These are phyloP conservation scores for Lathyrus oleraceus DNA, from an alignment of 306 rosid species.

Conservation along the genomic window DNA sequence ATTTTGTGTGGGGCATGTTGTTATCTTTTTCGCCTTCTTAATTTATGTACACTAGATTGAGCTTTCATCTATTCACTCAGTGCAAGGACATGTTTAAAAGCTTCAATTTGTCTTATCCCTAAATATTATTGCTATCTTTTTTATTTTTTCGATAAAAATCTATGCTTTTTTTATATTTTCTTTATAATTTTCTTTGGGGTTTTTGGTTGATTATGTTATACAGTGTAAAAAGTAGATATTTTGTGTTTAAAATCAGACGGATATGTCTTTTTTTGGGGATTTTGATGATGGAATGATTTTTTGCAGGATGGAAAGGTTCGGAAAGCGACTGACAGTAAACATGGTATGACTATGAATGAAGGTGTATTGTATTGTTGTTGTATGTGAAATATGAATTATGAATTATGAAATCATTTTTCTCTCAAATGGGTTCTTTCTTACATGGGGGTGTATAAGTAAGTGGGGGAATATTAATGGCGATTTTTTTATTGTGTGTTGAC, in stretches of 20 bases:
- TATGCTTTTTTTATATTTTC: slow-evolving; percentile 8
- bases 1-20: slow-evolving; percentile 50
- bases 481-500: slow-evolving; percentile 63
- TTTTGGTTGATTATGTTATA: slow-evolving; percentile 21
- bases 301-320: slow-evolving; percentile 70
- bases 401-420: slow-evolving; percentile 45
- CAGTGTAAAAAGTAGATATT: slow-evolving; percentile 24
- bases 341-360: slow-evolving; percentile 62
- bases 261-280: slow-evolving; percentile 40
- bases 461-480: slow-evolving; percentile 58
- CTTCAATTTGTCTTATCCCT: slow-evolving; percentile 73
- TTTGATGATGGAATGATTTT: slow-evolving; percentile 51
- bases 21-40: slow-evolving; percentile 35
- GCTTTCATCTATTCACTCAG: slow-evolving; percentile 37
- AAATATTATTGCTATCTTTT: slow-evolving; percentile 24
- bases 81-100: slow-evolving; percentile 53
- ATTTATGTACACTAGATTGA: slow-evolving; percentile 45
- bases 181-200: not conserved
- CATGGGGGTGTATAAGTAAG: slow-evolving; percentile 29
- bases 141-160: slow-evolving; percentile 12
- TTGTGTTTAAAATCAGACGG: slow-evolving; percentile 28
- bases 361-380: slow-evolving; percentile 6
- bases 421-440: slow-evolving; percentile 32
- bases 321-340: slow-evolving; percentile 87
- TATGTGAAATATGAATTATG: slow-evolving; percentile 17